Percentiles rank a stretch among this genome's conserved stretches.
Evolutionary conservation across 768 basidiomycete genomes (phyloP).

Genomic region (Termitomyces sp.): DNA sequence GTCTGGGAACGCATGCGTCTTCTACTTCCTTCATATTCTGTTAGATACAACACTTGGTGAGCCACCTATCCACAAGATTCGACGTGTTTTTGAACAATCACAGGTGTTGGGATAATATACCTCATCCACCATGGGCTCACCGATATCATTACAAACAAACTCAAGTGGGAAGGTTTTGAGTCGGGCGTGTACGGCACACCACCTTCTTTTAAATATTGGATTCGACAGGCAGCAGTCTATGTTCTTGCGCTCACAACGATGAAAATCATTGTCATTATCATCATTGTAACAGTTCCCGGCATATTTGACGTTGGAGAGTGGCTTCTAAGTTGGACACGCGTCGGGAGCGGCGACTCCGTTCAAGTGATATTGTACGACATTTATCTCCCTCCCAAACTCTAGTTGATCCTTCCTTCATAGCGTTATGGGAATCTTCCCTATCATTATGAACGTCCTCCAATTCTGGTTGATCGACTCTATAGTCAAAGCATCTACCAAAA

Average conservation of each 20-base stretch:
- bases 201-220: conserved; percentile 70
- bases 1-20: conserved; percentile 82
- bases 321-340: conserved; percentile 75
- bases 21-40: conserved; percentile 90
- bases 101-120: conserved; percentile 86
- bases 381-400: not conserved
- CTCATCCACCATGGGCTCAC: conserved; percentile 63
- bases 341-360: conserved; percentile 56
- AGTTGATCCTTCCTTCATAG: conserved; percentile 31
- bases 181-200: conserved; percentile 89
- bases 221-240: conserved; percentile 78
- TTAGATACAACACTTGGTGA: conserved; percentile 89
- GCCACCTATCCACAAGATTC: conserved; percentile 17
- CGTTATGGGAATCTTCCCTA: conserved; percentile 90
- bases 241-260: conserved; percentile 76
- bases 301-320: conserved; percentile 80
- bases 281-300: conserved; percentile 69
- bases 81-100: not conserved
- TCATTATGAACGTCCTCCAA: conserved; percentile 84
- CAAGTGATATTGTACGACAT: conserved; percentile 78
- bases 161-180: conserved; percentile 72
- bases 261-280: conserved; percentile 84
- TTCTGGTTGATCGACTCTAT: conserved; percentile 96
- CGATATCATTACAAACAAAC: conserved; percentile 56
- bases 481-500: conserved; percentile 64